These are phyloP conservation scores for Fusarium sp. DNA, from an alignment of 2,329 filamentous ascomycete genomes.

Conservation along the genomic window DNA sequence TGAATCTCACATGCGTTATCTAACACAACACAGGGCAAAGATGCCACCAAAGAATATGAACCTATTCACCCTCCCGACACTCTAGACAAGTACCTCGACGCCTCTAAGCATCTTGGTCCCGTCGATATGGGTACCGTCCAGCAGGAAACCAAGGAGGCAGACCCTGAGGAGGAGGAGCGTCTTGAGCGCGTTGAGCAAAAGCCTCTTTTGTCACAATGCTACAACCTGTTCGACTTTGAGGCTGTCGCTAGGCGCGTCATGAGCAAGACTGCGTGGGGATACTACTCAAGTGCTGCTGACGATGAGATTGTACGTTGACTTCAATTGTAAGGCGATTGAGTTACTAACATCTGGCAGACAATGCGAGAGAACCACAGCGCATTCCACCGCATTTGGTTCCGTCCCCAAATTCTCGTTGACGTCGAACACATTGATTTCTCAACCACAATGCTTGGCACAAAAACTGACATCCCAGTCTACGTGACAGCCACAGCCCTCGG, in stretches of 20 bases:
- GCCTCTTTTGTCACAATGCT: slow-evolving; percentile 87
- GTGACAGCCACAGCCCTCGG: slow-evolving; percentile 95
- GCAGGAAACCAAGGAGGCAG: slow-evolving; percentile 76
- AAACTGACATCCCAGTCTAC: slow-evolving; percentile 89
- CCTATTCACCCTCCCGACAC: slow-evolving; percentile 91
- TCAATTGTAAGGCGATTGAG: neutral
- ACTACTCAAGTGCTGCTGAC: slow-evolving; percentile 90
- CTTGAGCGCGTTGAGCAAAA: slow-evolving; percentile 79
- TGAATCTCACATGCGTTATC: neutral
- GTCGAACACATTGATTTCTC: slow-evolving; percentile 88
- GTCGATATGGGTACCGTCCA: slow-evolving; percentile 89
- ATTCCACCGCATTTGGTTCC: slow-evolving; percentile 98
- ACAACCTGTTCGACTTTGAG: slow-evolving; percentile 96
- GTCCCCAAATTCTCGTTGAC: slow-evolving; percentile 87
- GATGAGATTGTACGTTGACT: slow-evolving; percentile 57
- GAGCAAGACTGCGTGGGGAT: slow-evolving; percentile 98
- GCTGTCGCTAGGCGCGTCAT: slow-evolving; percentile 88
- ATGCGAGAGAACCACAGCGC: slow-evolving; percentile 95
- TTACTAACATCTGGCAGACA: slow-evolving; percentile 66
- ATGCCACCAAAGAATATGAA: slow-evolving; percentile 92
- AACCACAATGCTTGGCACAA: slow-evolving; percentile 94
- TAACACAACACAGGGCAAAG: slow-evolving; percentile 72
- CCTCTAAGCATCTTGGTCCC: slow-evolving; percentile 86
- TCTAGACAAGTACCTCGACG: slow-evolving; percentile 84
- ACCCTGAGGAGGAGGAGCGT: slow-evolving; percentile 69